Evolutionary conservation across 768 basidiomycete genomes (phyloP), one percentile per base, ranked within the genome.

Genomic region (Heimioporus sp.): DNA sequence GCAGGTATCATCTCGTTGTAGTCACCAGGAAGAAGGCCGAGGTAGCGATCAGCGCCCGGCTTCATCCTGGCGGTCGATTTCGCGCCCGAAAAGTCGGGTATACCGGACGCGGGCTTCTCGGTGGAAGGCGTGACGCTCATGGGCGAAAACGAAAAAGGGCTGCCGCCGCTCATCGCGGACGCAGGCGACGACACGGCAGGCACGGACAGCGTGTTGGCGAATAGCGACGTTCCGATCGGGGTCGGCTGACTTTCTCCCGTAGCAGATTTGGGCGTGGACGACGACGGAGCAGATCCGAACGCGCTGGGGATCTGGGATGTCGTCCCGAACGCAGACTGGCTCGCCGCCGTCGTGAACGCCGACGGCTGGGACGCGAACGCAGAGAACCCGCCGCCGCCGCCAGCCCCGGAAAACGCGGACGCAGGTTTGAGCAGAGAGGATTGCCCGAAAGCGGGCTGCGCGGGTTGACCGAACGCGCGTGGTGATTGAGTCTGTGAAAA

Each of bases 1-100:
- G 71, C 61, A 2, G 89, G 86, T 21, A 90, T 57, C 17, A 79
- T 64, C 46, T 79, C 69, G 34, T 72, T 53, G 65, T 90, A 91
- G 57, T 83, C 76, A n/a, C 59, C 56, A 7, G 86, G 87, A 31
- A 90, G 72, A 21, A 77, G 61, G 31, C 50, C 58, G 52, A 83
- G 81, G 58, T 86, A 87, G 50, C 79, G 78, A 54, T 82, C 79
- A 36, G 72, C 54, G 8, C 75, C 79, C 2, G 78, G 77, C 58
- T 54, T 74, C 72, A 57, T 73, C 75, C 49, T 71, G 7, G 56
- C 56, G 28, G 21, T 61, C 43, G 56, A 55, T 42, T 67, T 70
- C n/a, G 71, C 69, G 1, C 60, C 41, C 9, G 64, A 56, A 56
- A 76, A 76, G 52, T 71, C 72, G 4, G 71, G 75, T 41, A 42